Percentiles rank a stretch among this genome's conserved stretches.
Conservation (phyloP, 1,284 basidiomycete species). For the Apiotrichum brassicae region DNA sequence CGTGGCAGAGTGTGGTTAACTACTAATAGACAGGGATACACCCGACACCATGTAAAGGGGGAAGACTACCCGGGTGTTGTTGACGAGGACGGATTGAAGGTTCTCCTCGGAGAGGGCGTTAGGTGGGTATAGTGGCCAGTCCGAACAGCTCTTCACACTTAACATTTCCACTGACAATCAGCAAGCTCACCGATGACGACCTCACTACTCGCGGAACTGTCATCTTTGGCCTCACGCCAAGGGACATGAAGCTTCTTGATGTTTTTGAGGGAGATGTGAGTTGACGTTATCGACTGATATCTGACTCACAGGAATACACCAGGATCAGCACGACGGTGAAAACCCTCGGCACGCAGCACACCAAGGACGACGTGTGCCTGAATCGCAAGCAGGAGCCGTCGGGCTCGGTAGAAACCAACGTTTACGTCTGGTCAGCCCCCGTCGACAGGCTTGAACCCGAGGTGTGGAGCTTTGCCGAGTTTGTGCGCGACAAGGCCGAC, state of each 20-base stretch:
- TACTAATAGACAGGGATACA: slow-evolving; percentile 57
- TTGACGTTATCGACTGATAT: background rate
- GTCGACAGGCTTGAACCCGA: slow-evolving; percentile 55
- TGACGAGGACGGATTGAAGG: slow-evolving; percentile 22
- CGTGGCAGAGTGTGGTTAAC: slow-evolving; percentile 19
- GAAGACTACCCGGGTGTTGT: slow-evolving; percentile 74
- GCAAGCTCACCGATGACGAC: slow-evolving; percentile 40
- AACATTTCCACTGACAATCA: slow-evolving; percentile 42
- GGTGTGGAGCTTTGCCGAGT: slow-evolving; percentile 56
- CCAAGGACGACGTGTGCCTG: slow-evolving; percentile 8
- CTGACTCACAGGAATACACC: slow-evolving; percentile 59
- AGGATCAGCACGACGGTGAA: slow-evolving; percentile 55
- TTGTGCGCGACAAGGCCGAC: slow-evolving; percentile 33
- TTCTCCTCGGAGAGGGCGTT: slow-evolving; percentile 12
- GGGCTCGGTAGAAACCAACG: slow-evolving; percentile 49
- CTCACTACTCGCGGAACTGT: slow-evolving; percentile 63
- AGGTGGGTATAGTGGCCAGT: background rate
- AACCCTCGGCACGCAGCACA: slow-evolving; percentile 47
- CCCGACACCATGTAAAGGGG: slow-evolving; percentile 60
- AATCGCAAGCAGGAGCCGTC: slow-evolving; percentile 5
- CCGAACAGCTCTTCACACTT: no score
- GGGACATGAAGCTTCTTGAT: slow-evolving; percentile 61
- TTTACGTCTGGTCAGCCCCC: slow-evolving; percentile 63
- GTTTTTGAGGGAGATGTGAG: slow-evolving; percentile 60
- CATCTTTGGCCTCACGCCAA: slow-evolving; percentile 57